Evolutionary conservation across 371 early-diverging fungal species (phyloP), one percentile per base, ranked within the genome.

Genomic region (Actinomortierella ambigua): DNA sequence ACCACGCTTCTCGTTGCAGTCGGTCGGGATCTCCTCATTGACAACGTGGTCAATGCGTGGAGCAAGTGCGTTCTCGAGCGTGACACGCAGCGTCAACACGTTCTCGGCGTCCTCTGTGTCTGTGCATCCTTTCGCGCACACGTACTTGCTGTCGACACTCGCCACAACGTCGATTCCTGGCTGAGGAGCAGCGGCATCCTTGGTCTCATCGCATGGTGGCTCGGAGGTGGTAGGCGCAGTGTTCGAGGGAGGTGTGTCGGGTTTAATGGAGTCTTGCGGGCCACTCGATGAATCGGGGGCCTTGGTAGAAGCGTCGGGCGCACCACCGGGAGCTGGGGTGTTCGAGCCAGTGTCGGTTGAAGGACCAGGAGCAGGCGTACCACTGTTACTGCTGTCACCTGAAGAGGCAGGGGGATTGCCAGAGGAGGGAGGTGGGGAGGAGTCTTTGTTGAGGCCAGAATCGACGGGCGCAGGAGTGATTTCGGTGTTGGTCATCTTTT

Each of bases 401-500:
- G 46, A n/a, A 18, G 59, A 17, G 20, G 50, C 54, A 2, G 18
- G 44, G 2, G 62, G 55, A 9, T 34, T 56, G 0, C 51, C 56
- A 2, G 41, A 29, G 0, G 59, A 47, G 18, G 58, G 26, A 0
- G 27, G 27, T 1, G 43, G 34, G 11, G 34, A 4, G 7, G 34
- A 34, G 11, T 34, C 34, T 34, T 34, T 11, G 7, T 34, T 34
- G 34, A 34, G 18, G 24, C 40, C 13, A 2, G 28, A 20, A 26
- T 39, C 15, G 13, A 6, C 61, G 2, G 63, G 63, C 14, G 48
- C 60, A 50, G 65, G 63, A 0, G 20, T 59, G 24, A 66, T 65
- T 59, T 63, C 53, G 3, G 63, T 59, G 20, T 63, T 59, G 63
- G 67, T 66, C 63, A 73, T 66, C 57, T 66, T 63, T 47, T 73